Evolutionary conservation across 768 basidiomycete genomes (phyloP).

Genomic region (Pholiota conissans): DNA sequence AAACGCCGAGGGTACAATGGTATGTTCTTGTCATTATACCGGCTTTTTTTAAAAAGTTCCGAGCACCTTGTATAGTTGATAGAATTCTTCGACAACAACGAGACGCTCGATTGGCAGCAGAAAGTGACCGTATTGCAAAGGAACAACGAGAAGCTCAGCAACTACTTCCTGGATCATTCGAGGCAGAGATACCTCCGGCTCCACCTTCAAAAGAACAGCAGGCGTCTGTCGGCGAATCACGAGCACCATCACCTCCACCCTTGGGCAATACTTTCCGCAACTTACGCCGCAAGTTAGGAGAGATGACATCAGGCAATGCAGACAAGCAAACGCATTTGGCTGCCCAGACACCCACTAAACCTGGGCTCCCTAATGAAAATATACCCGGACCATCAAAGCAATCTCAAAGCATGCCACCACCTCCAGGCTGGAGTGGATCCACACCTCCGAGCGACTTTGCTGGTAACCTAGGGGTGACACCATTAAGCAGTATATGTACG

Average conservation of each 20-base stretch:
- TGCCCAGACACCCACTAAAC: not conserved
- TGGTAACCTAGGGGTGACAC: slow-evolving; percentile 12
- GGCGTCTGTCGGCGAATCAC: not conserved
- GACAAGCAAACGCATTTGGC: slow-evolving; percentile 1
- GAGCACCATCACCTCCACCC: not conserved
- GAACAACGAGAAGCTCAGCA: slow-evolving; percentile 17
- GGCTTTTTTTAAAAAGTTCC: not conserved
- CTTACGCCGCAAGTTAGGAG: slow-evolving; percentile 28
- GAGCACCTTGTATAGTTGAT: slow-evolving; percentile 59
- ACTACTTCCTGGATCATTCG: slow-evolving; percentile 2
- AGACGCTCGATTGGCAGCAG: slow-evolving; percentile 58
- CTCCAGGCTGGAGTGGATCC: not conserved
- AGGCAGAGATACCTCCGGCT: not conserved
- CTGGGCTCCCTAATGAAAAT: not conserved
- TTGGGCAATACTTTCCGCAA: slow-evolving; percentile 23
- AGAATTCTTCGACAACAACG: slow-evolving; percentile 85
- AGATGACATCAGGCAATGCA: slow-evolving; percentile 9
- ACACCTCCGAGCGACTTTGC: not conserved
- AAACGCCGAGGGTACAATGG: slow-evolving; percentile 87
- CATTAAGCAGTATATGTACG: slow-evolving; percentile 42
- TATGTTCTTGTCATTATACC: slow-evolving; percentile 24
- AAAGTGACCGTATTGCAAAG: slow-evolving; percentile 37
- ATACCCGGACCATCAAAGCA: not conserved
- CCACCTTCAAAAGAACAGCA: not conserved
- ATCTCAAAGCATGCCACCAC: not conserved